A percentile compares a stretch with the other conserved stretches of the same genome.
Conservation (phyloP, 2,329 filamentous ascomycete species). For the Xylariaceae sp. region DNA sequence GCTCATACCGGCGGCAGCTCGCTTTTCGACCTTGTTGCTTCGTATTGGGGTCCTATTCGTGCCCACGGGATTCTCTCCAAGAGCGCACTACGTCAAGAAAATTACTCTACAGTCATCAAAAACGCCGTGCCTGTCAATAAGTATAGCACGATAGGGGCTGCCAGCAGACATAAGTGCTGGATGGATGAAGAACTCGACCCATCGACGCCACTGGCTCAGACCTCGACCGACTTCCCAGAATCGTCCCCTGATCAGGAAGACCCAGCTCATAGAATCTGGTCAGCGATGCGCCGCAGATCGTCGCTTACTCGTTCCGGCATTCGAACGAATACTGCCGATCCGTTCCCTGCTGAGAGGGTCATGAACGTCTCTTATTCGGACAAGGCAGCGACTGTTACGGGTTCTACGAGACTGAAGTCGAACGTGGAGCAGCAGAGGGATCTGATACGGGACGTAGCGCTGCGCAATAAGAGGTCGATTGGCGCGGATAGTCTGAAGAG, state of each 20-base stretch:
- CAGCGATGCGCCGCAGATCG: conserved; percentile 27
- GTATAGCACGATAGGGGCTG: neutral
- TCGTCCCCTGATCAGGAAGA: conserved; percentile 21
- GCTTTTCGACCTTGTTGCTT: conserved; percentile 42
- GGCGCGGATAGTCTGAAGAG: conserved; percentile 30
- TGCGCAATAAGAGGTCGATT: conserved; percentile 29
- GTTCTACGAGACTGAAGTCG: conserved; percentile 8
- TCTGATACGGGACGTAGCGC: conserved; percentile 24
- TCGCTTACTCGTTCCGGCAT: conserved; percentile 19
- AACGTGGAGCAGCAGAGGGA: conserved; percentile 24
- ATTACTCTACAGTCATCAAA: conserved; percentile 3
- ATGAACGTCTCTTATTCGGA: neutral
- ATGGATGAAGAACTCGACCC: conserved; percentile 4
- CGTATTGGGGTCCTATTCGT: conserved; percentile 44
- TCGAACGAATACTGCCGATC: conserved; percentile 16
- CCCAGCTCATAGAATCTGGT: conserved; percentile 30
- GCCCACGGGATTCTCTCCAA: conserved; percentile 40
- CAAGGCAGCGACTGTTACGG: neutral
- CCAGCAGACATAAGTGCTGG: conserved; percentile 3
- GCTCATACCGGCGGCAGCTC: conserved; percentile 35
- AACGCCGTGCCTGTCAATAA: neutral
- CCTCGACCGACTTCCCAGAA: conserved; percentile 14
- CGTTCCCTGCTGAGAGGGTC: conserved; percentile 9
- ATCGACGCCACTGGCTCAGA: conserved; percentile 16
- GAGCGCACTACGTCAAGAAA: conserved; percentile 22